These are phyloP conservation scores for Prunus mongolica DNA, from an alignment of 306 rosid genomes.

Conservation along the genomic window DNA sequence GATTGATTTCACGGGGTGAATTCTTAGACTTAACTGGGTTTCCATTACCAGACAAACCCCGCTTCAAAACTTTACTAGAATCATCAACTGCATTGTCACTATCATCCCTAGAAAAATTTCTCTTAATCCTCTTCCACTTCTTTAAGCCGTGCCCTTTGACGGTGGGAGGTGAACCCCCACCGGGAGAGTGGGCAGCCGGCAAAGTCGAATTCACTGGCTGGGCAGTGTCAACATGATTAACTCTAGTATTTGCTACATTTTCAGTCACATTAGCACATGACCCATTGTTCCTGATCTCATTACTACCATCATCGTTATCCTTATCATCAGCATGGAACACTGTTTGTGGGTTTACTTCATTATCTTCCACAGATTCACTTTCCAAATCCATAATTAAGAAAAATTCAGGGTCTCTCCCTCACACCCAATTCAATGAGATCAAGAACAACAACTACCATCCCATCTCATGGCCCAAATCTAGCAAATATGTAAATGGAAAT, in stretches of 20 bases:
- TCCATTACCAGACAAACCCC: constrained; percentile 51
- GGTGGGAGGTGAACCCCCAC: constrained; percentile 22
- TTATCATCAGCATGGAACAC: constrained; percentile 30
- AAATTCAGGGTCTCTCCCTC: constrained; percentile 19
- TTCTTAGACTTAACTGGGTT: constrained; percentile 38
- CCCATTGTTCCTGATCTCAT: constrained; percentile 34
- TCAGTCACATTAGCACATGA: constrained; percentile 33
- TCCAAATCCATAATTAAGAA: constrained; percentile 66
- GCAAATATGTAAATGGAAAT: not conserved
- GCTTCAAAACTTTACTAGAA: constrained; percentile 55
- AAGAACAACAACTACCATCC: constrained; percentile 19
- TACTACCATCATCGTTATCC: constrained; percentile 36
- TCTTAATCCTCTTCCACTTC: constrained; percentile 56
- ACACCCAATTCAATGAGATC: constrained; percentile 20
- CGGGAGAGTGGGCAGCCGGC: constrained; percentile 15
- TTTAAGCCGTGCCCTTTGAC: constrained; percentile 46
- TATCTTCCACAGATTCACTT: constrained; percentile 61
- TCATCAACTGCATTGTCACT: constrained; percentile 31
- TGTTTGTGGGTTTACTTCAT: constrained; percentile 33
- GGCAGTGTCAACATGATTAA: constrained; percentile 24
- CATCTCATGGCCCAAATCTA: constrained; percentile 31
- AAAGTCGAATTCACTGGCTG: constrained; percentile 25
- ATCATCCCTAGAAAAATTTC: constrained; percentile 40
- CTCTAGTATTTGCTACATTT: constrained; percentile 30
- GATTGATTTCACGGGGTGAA: constrained; percentile 38